Evolutionary conservation across 2,329 filamentous ascomycete species (phyloP).

Genomic region (Gaeumannomyces sp.): DNA sequence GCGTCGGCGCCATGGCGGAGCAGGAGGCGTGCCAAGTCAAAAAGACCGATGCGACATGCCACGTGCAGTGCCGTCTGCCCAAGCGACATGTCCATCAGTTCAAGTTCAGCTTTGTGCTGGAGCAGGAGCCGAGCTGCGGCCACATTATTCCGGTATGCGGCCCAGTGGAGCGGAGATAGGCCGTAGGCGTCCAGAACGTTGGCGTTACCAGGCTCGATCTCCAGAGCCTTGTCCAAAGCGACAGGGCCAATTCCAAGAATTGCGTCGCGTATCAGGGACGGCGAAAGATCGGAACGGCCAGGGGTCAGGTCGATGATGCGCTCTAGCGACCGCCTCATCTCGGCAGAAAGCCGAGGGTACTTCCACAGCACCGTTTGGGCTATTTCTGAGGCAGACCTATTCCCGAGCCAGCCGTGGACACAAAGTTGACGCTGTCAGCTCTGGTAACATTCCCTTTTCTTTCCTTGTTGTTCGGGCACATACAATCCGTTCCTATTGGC

Average conservation of each 20-base stretch:
- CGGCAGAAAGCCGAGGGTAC: too few relatives aligned
- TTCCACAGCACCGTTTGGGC: not conserved
- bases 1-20: not conserved
- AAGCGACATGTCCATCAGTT: not conserved
- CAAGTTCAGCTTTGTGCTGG: not conserved
- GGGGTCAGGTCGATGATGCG: not conserved
- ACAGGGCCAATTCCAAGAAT: not conserved
- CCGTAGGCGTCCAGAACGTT: not conserved
- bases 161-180: not conserved
- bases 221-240: not conserved
- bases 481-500: too few relatives aligned
- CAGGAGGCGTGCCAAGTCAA: not conserved
- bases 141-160: not conserved
- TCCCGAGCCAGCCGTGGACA: too few relatives aligned
- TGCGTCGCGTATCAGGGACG: constrained; percentile 1
- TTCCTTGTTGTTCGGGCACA: too few relatives aligned
- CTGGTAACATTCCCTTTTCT: too few relatives aligned
- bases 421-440: too few relatives aligned
- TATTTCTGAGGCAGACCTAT: not conserved
- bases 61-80: not conserved
- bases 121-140: not conserved
- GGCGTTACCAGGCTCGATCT: not conserved
- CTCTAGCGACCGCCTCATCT: not conserved
- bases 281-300: not conserved
- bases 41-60: not conserved